Evolutionary conservation across 2,329 filamentous ascomycete species (phyloP), one percentile per base, ranked within the genome.

Genomic region (Nemania abortiva): DNA sequence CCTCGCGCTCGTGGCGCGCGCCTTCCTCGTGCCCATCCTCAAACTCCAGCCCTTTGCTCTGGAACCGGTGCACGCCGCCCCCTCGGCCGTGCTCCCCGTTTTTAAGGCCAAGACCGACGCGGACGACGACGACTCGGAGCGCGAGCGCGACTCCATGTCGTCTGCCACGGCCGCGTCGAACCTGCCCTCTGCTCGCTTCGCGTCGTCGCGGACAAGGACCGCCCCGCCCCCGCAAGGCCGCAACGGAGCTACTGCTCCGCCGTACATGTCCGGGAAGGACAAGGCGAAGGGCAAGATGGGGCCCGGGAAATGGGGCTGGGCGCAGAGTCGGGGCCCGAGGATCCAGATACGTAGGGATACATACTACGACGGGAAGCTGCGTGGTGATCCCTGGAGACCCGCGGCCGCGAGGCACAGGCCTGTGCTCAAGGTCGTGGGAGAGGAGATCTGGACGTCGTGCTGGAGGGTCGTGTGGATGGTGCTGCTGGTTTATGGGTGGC

Each of bases 391-490:
- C 6, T 79, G 78, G 77, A 72, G 72, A 63, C 74, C 78, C 15
- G 76, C 76, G 15, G 63, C 73, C 6, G 50, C 47, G 20, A 66
- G 75, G 34, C 63, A 72, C 65, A 75, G 57, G 78, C 79, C 81
- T 59, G 82, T 79, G 24, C 77, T 86, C 2, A 78, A 79, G 1
- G 77, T 88, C 4, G 85, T 92, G 6, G 77, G 82, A 37, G 82
- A 84, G 29, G 91, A 95, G 78, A 80, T 94, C 45, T 85, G 84
- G 80, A 86, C 83, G 9, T 90, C 87, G 53, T 74, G 90, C 20
- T 89, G 87, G 81, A 84, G 87, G 56, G 89, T 94, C 3, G 84
- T 84, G 6, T 88, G 87, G 84, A 86, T 92, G 79, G 89, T 88
- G 22, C 79, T 90, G 53, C 72, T 82, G 15, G 89, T 90, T 78